Evolutionary conservation across 257 asterid species (phyloP).

Genomic region (Coffea eugenioides): DNA sequence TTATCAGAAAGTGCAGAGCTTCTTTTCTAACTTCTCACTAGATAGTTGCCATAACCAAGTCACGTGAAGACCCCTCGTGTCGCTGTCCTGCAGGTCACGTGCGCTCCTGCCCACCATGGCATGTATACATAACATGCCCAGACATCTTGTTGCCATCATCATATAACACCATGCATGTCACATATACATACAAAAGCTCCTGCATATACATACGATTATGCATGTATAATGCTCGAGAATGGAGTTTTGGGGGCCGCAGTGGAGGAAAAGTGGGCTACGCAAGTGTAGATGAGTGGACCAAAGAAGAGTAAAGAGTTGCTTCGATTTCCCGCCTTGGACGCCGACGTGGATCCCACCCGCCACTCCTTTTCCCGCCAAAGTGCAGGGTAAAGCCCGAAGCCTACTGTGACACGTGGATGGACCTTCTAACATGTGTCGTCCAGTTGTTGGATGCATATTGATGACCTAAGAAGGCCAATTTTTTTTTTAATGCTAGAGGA

Average conservation of each 20-base stretch:
- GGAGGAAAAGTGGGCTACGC: constrained; percentile 33
- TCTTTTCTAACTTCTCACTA: not conserved
- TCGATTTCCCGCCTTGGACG: constrained; percentile 45
- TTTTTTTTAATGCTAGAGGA: too few relatives aligned
- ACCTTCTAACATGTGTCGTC: constrained; percentile 2
- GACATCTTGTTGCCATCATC: not conserved
- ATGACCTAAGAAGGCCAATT: too few relatives aligned
- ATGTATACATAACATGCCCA: too few relatives aligned
- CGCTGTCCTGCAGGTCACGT: not conserved
- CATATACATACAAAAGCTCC: not conserved
- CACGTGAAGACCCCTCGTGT: constrained; percentile 19
- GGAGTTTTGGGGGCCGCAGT: not conserved
- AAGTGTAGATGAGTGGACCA: constrained; percentile 34
- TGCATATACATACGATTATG: not conserved
- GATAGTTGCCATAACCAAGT: constrained; percentile 13
- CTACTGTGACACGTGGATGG: constrained; percentile 22
- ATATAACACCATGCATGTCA: not conserved
- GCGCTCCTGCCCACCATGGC: not conserved
- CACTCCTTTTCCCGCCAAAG: constrained; percentile 36
- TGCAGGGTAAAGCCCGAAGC: not conserved
- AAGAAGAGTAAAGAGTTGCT: constrained; percentile 24
- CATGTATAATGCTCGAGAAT: not conserved
- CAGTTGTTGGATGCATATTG: not conserved
- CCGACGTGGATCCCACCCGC: constrained; percentile 29
- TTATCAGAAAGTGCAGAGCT: not conserved